These are phyloP conservation scores for Verticillium dahliae DNA, from an alignment of 2,329 filamentous ascomycete genomes.

Conservation along the genomic window DNA sequence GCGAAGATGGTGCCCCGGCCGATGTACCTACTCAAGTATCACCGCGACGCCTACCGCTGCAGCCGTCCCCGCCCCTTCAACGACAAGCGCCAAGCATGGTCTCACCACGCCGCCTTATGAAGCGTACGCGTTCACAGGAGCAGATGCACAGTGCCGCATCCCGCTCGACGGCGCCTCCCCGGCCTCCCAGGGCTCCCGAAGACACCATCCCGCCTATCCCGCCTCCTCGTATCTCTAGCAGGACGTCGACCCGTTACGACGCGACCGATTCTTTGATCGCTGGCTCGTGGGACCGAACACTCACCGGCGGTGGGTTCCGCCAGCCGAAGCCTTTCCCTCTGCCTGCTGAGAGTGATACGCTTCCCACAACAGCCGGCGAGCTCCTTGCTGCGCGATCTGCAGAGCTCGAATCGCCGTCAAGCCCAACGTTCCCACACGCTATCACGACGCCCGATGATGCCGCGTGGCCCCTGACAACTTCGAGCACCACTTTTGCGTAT, in stretches of 20 bases:
- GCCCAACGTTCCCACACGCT: slow-evolving; percentile 28
- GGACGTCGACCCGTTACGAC: slow-evolving; percentile 38
- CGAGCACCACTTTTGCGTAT: slow-evolving; percentile 24
- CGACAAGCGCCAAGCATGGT: background rate
- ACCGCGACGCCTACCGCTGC: slow-evolving; percentile 3
- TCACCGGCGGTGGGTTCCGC: slow-evolving; percentile 37
- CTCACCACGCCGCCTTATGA: slow-evolving; percentile 27
- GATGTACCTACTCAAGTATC: background rate
- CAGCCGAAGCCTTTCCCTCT: slow-evolving; percentile 33
- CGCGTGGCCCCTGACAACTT: slow-evolving; percentile 36
- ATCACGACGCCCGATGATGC: slow-evolving; percentile 34
- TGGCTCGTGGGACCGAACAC: slow-evolving; percentile 32
- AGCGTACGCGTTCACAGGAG: slow-evolving; percentile 41
- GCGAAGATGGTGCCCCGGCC: slow-evolving; percentile 4
- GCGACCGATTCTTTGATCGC: slow-evolving; percentile 30
- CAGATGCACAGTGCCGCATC: slow-evolving; percentile 40
- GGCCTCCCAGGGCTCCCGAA: slow-evolving; percentile 36
- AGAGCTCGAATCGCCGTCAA: slow-evolving; percentile 15
- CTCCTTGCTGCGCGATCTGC: slow-evolving; percentile 1
- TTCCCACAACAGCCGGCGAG: slow-evolving; percentile 8
- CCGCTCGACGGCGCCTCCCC: slow-evolving; percentile 32
- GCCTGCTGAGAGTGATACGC: slow-evolving; percentile 16
- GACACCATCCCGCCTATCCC: slow-evolving; percentile 34
- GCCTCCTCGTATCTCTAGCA: slow-evolving; percentile 50
- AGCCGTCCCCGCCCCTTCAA: background rate